These are phyloP conservation scores for Clarireedia monteithiana DNA, from an alignment of 2,329 filamentous ascomycete genomes.

Conservation along the genomic window DNA sequence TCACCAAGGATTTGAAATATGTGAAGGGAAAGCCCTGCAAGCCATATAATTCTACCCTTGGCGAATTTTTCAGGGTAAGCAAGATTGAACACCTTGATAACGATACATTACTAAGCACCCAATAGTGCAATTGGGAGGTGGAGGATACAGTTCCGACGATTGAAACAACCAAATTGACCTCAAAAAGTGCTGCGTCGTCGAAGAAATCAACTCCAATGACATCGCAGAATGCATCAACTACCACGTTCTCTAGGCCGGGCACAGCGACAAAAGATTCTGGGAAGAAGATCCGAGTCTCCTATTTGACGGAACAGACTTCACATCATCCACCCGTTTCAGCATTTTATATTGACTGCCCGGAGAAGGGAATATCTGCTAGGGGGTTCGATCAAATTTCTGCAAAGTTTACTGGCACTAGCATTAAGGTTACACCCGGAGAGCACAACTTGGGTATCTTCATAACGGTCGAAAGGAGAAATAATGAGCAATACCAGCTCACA, in stretches of 20 bases:
- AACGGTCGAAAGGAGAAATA: constrained; percentile 66
- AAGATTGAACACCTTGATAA: not conserved
- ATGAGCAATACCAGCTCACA: constrained; percentile 91
- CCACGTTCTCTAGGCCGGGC: constrained; percentile 14
- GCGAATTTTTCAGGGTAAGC: constrained; percentile 89
- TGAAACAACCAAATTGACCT: constrained; percentile 12
- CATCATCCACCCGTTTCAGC: constrained; percentile 97
- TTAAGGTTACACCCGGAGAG: constrained; percentile 84
- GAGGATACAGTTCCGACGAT: constrained; percentile 68
- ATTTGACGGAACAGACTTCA: constrained; percentile 94
- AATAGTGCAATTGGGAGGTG: constrained; percentile 89
- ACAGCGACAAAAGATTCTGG: constrained; percentile 32
- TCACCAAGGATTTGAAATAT: constrained; percentile 98
- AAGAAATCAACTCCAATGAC: constrained; percentile 8
- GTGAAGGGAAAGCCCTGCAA: constrained; percentile 98
- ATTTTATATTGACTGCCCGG: constrained; percentile 87
- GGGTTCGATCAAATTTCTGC: constrained; percentile 96
- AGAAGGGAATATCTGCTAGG: constrained; percentile 77
- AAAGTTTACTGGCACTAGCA: constrained; percentile 93
- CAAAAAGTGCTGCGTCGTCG: not conserved
- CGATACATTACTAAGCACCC: constrained; percentile 9
- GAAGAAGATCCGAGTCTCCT: constrained; percentile 74
- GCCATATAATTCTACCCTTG: constrained; percentile 93
- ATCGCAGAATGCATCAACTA: constrained; percentile 19
- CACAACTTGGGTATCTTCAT: constrained; percentile 97